phyloP scores from a whole-genome alignment of 2,329 filamentous ascomycete species.

The Dactylellina cionopaga region DNA sequence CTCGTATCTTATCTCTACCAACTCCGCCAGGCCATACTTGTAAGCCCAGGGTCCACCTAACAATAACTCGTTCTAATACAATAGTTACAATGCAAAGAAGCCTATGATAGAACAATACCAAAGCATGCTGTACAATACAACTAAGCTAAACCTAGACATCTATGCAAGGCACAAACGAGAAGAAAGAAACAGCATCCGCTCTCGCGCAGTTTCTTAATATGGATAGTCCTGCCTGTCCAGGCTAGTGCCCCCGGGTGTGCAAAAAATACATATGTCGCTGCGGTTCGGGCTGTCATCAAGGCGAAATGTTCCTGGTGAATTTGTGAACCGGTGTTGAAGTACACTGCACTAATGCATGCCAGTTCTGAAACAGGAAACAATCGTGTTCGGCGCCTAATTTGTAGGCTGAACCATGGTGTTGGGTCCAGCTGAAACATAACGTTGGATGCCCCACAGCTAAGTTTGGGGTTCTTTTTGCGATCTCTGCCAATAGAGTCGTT shows the following conservation, averaged over 20 bases:
- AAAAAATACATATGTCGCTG: conserved; percentile 18
- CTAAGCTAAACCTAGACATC: background rate
- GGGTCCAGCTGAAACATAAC: conserved; percentile 37
- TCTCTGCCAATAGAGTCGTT: conserved; percentile 6
- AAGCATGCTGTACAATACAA: no score
- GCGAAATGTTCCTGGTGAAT: conserved; percentile 15
- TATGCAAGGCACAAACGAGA: conserved; percentile 30
- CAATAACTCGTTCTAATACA: no score
- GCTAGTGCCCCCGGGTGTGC: background rate
- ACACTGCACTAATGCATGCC: no score
- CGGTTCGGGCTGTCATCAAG: conserved; percentile 35
- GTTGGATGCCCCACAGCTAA: background rate
- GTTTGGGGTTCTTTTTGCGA: background rate
- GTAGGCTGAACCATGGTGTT: conserved; percentile 28
- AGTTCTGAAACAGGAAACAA: background rate
- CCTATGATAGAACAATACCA: no score
- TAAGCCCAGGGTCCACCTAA: no score
- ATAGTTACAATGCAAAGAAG: no score
- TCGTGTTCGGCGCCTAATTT: conserved; percentile 43
- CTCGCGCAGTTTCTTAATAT: conserved; percentile 5
- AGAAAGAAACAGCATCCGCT: background rate
- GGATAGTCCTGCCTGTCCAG: background rate
- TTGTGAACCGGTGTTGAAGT: conserved; percentile 12
- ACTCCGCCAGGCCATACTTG: no score
- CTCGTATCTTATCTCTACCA: no score